These are phyloP conservation scores for Wickerhamiella qilinensis DNA, from an alignment of 805 yeast genomes.

Conservation along the genomic window DNA sequence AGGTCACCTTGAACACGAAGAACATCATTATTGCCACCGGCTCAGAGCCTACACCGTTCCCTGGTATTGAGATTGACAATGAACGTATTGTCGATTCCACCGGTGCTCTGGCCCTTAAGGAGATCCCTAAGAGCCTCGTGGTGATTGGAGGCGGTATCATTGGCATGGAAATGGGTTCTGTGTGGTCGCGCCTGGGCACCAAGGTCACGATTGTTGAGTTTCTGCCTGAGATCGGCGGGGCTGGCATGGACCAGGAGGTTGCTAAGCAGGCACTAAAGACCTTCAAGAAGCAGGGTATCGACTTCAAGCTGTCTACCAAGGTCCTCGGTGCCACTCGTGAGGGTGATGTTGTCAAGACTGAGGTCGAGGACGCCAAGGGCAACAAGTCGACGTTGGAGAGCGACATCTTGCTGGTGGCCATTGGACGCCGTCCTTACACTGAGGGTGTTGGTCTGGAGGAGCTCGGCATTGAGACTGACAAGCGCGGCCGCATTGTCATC, in stretches of 20 bases:
- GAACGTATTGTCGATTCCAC: conserved; percentile 94
- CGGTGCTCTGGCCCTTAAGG: conserved; percentile 71
- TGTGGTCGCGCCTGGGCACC: conserved; percentile 85
- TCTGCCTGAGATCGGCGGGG: conserved; percentile 90
- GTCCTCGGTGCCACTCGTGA: conserved; percentile 75
- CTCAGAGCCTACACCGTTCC: conserved; percentile 96
- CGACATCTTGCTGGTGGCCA: conserved; percentile 89
- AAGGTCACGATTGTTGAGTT: conserved; percentile 91
- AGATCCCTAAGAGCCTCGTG: conserved; percentile 80
- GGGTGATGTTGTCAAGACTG: conserved; percentile 76
- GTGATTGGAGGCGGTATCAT: conserved; percentile 99
- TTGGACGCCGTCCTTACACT: conserved; percentile 97
- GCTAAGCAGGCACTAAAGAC: conserved; percentile 80
- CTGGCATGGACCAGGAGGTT: conserved; percentile 95
- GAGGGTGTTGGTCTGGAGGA: conserved; percentile 78
- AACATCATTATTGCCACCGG: conserved; percentile 95
- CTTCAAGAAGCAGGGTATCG: conserved; percentile 86
- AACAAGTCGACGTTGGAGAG: conserved; percentile 77
- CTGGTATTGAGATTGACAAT: conserved; percentile 92
- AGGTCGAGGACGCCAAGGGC: conserved; percentile 74
- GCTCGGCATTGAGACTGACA: conserved; percentile 79
- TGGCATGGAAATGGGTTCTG: conserved; percentile 99
- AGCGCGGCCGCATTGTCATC: conserved; percentile 83
- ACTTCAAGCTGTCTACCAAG: conserved; percentile 84
- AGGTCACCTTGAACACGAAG: conserved; percentile 58